These are phyloP conservation scores for Strobilomyces echinocephalus DNA, from an alignment of 768 basidiomycete genomes.

Conservation along the genomic window DNA sequence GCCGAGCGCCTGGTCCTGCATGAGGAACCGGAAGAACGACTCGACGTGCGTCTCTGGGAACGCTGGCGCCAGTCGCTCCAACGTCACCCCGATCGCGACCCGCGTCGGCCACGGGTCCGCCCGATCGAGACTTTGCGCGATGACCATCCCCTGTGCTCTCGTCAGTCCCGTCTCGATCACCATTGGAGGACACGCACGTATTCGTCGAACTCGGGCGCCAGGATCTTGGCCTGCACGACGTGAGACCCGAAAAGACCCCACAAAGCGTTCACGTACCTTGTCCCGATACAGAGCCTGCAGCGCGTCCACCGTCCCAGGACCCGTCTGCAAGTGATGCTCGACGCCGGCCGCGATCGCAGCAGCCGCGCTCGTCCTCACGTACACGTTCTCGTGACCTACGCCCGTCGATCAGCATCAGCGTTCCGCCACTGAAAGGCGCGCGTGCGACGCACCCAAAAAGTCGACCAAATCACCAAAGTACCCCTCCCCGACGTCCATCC, in stretches of 20 bases:
- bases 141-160: slow-evolving; percentile 77
- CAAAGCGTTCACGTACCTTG: slow-evolving; percentile 44
- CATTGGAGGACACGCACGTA: slow-evolving; percentile 52
- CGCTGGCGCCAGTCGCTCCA: slow-evolving; percentile 61
- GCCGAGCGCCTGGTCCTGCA: slow-evolving; percentile 82
- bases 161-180: not conserved
- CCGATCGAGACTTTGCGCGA: slow-evolving; percentile 79
- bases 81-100: slow-evolving; percentile 63
- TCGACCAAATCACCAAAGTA: slow-evolving; percentile 51
- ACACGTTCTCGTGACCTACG: slow-evolving; percentile 71
- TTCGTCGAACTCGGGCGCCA: slow-evolving; percentile 89
- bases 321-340: slow-evolving; percentile 61
- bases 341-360: slow-evolving; percentile 73
- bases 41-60: slow-evolving; percentile 60
- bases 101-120: slow-evolving; percentile 86
- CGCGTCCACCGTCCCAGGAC: slow-evolving; percentile 41
- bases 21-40: slow-evolving; percentile 79
- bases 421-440: not conserved
- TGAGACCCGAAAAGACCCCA: too few species aligned
- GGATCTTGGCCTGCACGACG: slow-evolving; percentile 61
- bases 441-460: slow-evolving; percentile 57
- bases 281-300: slow-evolving; percentile 77
- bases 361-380: slow-evolving; percentile 72
- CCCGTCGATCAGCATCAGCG: not conserved
- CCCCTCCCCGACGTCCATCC: slow-evolving; percentile 74